A percentile compares a stretch with the other conserved stretches of the same genome.
phyloP scores from a whole-genome alignment of 257 asterid genomes.

The Solanum etuberosum region DNA sequence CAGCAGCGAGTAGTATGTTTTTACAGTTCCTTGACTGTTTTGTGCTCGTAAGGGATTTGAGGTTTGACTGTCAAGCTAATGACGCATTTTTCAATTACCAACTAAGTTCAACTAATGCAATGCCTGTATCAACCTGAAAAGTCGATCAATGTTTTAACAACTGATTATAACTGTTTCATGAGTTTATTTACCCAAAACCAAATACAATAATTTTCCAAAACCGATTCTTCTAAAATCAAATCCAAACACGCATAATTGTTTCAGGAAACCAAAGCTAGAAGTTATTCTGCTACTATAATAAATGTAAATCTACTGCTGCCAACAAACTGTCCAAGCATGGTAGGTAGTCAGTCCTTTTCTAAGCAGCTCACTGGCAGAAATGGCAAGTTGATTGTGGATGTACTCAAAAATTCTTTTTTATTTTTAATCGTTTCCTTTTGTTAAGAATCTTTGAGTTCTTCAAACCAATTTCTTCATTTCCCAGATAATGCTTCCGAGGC shows the following conservation, averaged over 20 bases:
- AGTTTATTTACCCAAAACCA: neutral
- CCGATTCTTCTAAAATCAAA: neutral
- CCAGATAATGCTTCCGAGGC: slow-evolving; percentile 62
- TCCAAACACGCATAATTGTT: neutral
- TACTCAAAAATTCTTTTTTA: neutral
- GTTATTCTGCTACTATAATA: neutral
- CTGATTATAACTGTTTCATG: neutral
- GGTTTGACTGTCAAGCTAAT: neutral
- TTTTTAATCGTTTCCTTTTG: neutral
- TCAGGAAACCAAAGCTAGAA: neutral
- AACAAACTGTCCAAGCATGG: neutral
- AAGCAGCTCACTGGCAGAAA: neutral
- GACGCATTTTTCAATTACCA: neutral
- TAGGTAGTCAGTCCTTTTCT: neutral
- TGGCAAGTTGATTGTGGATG: neutral
- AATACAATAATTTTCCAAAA: neutral
- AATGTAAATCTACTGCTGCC: neutral
- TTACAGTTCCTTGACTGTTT: neutral
- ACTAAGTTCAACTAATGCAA: neutral
- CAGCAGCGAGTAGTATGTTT: neutral
- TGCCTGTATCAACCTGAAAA: neutral
- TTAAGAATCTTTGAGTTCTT: neutral
- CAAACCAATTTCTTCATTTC: neutral
- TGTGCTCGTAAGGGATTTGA: neutral
- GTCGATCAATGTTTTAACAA: neutral